Evolutionary conservation across 306 rosid species (phyloP).

Genomic region (Acacia confusa): DNA sequence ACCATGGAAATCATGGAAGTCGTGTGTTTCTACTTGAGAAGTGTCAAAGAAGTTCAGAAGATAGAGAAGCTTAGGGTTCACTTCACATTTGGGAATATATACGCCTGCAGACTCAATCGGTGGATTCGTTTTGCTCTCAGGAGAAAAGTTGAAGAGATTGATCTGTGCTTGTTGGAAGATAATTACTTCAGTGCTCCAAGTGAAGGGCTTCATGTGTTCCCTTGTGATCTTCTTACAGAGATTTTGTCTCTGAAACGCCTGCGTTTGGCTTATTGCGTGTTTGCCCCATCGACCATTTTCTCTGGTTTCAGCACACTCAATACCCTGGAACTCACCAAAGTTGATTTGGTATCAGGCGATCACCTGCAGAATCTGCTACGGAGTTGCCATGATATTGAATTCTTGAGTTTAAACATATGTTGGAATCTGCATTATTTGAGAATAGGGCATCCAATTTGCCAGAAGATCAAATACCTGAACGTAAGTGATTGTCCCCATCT

Average conservation of each 20-base stretch:
- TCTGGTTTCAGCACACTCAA: slow-evolving; percentile 24
- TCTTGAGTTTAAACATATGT: slow-evolving; percentile 26
- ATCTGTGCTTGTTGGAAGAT: slow-evolving; percentile 39
- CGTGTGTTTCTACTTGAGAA: slow-evolving; percentile 28
- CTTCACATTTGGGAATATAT: slow-evolving; percentile 27
- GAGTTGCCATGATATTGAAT: slow-evolving; percentile 29
- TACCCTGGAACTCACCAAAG: slow-evolving; percentile 24
- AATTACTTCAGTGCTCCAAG: slow-evolving; percentile 1
- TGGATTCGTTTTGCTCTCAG: slow-evolving; percentile 32
- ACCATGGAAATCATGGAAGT: background rate
- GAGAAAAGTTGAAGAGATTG: slow-evolving; percentile 37
- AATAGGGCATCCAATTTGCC: slow-evolving; percentile 27
- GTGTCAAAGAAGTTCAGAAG: slow-evolving; percentile 7
- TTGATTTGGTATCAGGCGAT: slow-evolving; percentile 23
- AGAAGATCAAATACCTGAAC: slow-evolving; percentile 34
- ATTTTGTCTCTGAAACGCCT: slow-evolving; percentile 19
- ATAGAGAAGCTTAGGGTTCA: slow-evolving; percentile 19
- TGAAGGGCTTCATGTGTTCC: slow-evolving; percentile 24
- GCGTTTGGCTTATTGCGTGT: slow-evolving; percentile 32
- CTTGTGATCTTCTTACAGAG: slow-evolving; percentile 28
- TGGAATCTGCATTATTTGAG: slow-evolving; percentile 14
- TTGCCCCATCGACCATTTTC: slow-evolving; percentile 18
- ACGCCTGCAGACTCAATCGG: background rate
- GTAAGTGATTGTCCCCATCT: slow-evolving; percentile 34
- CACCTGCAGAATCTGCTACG: slow-evolving; percentile 20